Evolutionary conservation across 2,329 filamentous ascomycete species (phyloP).

Genomic region (Penicillium frequentans): DNA sequence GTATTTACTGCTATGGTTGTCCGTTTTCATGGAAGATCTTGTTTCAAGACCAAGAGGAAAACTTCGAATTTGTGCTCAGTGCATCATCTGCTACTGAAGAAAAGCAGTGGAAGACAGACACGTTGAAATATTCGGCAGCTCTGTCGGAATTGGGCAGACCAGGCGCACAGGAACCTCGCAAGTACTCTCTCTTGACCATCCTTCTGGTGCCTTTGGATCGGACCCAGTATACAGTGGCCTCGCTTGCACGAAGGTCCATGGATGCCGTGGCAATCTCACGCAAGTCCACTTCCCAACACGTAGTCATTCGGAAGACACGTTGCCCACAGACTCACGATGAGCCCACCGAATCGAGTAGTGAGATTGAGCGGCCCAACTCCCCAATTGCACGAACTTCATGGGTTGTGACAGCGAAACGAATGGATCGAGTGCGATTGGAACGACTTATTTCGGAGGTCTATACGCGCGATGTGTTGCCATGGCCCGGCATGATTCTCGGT

Average conservation of each 20-base stretch:
- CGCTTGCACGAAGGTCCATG: slow-evolving; percentile 62
- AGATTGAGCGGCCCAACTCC: slow-evolving; percentile 77
- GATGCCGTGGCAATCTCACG: slow-evolving; percentile 75
- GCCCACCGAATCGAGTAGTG: slow-evolving; percentile 45
- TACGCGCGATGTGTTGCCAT: slow-evolving; percentile 77
- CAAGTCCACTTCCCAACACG: slow-evolving; percentile 67
- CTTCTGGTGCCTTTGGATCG: slow-evolving; percentile 73
- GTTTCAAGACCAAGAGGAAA: slow-evolving; percentile 73
- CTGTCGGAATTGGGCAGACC: slow-evolving; percentile 54
- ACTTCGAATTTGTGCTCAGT: slow-evolving; percentile 83
- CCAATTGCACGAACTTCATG: slow-evolving; percentile 68
- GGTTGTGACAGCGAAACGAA: slow-evolving; percentile 70
- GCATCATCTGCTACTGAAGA: slow-evolving; percentile 82
- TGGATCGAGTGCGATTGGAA: slow-evolving; percentile 77
- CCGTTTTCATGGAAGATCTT: slow-evolving; percentile 89
- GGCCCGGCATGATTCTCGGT: slow-evolving; percentile 73
- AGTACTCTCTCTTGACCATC: slow-evolving; percentile 54
- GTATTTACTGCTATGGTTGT: slow-evolving; percentile 81
- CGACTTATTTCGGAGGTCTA: slow-evolving; percentile 74
- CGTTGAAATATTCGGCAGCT: slow-evolving; percentile 55
- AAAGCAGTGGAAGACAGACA: slow-evolving; percentile 71
- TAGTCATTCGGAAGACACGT: slow-evolving; percentile 85
- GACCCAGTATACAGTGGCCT: slow-evolving; percentile 71
- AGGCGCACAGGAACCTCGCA: slow-evolving; percentile 26
- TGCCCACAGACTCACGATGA: slow-evolving; percentile 59